A percentile compares a stretch with the other conserved stretches of the same genome.
Evolutionary conservation across 2,329 filamentous ascomycete species (phyloP).

Genomic region (Neophaeococcomyces mojaviensis): DNA sequence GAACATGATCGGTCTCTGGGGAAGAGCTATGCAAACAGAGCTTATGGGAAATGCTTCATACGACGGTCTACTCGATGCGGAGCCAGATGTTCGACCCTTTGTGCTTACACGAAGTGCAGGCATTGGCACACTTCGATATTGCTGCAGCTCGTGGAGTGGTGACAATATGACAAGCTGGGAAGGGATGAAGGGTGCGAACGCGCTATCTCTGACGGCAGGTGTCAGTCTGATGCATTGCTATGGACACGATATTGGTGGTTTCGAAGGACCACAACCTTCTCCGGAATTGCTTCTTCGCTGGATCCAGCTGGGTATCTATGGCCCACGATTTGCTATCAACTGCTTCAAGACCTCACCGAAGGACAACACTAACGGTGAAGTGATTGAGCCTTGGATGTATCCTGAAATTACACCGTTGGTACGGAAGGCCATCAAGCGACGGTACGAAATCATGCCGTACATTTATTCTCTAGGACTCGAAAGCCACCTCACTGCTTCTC

Average conservation of each 20-base stretch:
- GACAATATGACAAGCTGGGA: slow-evolving; percentile 70
- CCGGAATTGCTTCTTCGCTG: slow-evolving; percentile 65
- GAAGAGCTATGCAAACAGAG: slow-evolving; percentile 61
- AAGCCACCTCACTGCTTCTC: slow-evolving; percentile 53
- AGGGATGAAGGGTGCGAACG: slow-evolving; percentile 64
- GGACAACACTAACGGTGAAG: slow-evolving; percentile 61
- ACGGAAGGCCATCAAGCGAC: slow-evolving; percentile 58
- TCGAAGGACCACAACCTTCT: slow-evolving; percentile 62
- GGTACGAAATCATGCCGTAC: slow-evolving; percentile 66
- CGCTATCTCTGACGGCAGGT: slow-evolving; percentile 60
- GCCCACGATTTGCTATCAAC: slow-evolving; percentile 66
- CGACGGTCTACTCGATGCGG: slow-evolving; percentile 54
- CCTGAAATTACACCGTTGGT: slow-evolving; percentile 57
- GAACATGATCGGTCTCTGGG: slow-evolving; percentile 60
- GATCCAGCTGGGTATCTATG: slow-evolving; percentile 65
- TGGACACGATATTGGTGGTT: slow-evolving; percentile 68
- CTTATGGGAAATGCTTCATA: slow-evolving; percentile 64
- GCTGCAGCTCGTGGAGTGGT: slow-evolving; percentile 65
- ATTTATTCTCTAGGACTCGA: slow-evolving; percentile 59
- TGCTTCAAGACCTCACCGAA: slow-evolving; percentile 65
- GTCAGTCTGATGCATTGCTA: slow-evolving; percentile 63
- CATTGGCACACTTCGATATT: slow-evolving; percentile 61
- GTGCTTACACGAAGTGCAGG: slow-evolving; percentile 65
- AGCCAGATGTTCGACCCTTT: slow-evolving; percentile 56
- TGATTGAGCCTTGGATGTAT: slow-evolving; percentile 75